Conservation (phyloP, 2,329 filamentous ascomycete species). For the Metarhizium rileyi region DNA sequence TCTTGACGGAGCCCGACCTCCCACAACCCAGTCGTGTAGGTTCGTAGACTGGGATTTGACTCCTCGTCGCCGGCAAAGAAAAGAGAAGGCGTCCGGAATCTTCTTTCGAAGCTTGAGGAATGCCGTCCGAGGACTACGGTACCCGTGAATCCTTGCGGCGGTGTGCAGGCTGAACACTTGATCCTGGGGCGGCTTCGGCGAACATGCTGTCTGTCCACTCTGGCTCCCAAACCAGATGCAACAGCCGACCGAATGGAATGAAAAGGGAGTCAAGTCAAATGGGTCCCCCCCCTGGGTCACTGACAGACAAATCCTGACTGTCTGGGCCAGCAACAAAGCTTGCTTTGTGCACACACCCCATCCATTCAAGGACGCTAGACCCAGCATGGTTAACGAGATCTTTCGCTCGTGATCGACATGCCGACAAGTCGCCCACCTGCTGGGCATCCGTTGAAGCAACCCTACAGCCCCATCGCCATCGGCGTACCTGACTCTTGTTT, state of each 20-base stretch:
- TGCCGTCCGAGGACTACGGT: not conserved
- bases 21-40: no score
- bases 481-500: constrained; percentile 1
- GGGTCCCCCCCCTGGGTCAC: no score
- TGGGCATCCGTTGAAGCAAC: constrained; percentile 1
- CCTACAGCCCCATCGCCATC: not conserved
- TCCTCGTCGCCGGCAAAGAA: no score
- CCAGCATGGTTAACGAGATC: not conserved
- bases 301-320: no score
- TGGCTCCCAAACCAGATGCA: not conserved
- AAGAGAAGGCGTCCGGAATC: no score
- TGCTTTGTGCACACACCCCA: not conserved
- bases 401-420: constrained; percentile 3
- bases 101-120: no score
- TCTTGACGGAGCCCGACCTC: no score
- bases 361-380: not conserved
- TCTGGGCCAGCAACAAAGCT: no score
- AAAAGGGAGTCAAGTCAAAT: no score
- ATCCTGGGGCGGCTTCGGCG: not conserved
- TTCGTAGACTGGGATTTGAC: no score
- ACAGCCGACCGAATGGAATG: no score
- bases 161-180: not conserved
- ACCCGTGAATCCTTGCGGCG: not conserved
- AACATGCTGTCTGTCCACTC: not conserved
- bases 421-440: not conserved